Evolutionary conservation across 768 basidiomycete species (phyloP), one percentile per base, ranked within the genome.

Genomic region (Jaapia argillacea): DNA sequence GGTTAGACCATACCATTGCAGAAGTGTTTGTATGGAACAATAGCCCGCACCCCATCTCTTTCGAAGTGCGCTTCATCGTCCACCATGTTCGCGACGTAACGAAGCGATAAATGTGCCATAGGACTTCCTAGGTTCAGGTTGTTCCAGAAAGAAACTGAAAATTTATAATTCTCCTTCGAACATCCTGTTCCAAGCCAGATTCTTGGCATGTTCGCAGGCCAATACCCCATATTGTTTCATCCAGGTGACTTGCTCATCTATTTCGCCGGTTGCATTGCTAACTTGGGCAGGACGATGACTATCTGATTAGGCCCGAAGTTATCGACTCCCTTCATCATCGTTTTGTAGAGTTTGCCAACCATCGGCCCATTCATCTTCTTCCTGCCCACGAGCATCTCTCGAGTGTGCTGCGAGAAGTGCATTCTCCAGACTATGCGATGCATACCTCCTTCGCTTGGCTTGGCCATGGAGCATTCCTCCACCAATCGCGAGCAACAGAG

Each of bases 391-490:
- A 84, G 45, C 71, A 73, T 55, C 62, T 83, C 4, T 72, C 74
- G 4, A 75, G 69, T 40, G 59, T 67, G 36, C 58, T 80, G 20
- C 70, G 74, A 31, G 69, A 65, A 2, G 61, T 72, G 13, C 49
- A 61, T 39, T 54, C 67, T 16, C 50, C 54, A 3, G 39, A 64
- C 10, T 48, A 50, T 13, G 50, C 51, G 21, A 55, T 79, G 23
- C 70, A 77, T 49, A 74, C 77, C 2, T 63, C 75, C 2, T 76
- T 81, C 50, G 75, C 79, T 0, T 85, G 81, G 79, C 58, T 84
- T 5, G 79, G 81, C 7, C 66, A 85, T 54, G 81, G 81, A 16
- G 57, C 78, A 4, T 67, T 83, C 43, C 56, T 83, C 44, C 62
- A 51, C 45, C 66, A 64, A 39, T 63, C 65, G 16, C 58, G 60